Conservation (phyloP, 2,329 filamentous ascomycete species). For the Xylaria sp. region DNA sequence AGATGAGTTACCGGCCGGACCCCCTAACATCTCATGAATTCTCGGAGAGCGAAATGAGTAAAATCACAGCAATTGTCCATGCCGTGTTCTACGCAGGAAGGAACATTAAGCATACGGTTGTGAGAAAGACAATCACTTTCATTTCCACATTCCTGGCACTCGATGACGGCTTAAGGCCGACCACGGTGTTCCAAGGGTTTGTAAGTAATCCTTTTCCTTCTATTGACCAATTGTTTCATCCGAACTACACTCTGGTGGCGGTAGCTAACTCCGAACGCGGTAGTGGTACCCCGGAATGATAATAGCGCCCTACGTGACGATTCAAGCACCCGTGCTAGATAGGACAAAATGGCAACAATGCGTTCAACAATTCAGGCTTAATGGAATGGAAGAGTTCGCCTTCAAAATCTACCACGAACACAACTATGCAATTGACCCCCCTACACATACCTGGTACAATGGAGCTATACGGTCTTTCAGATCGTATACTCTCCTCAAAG, state of each 20-base stretch:
- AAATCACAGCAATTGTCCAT: not conserved
- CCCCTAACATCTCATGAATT: not conserved
- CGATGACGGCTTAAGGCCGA: not conserved
- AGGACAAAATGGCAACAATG: not conserved
- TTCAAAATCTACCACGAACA: not conserved
- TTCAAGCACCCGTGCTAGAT: not conserved
- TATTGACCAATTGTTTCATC: not conserved
- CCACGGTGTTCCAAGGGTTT: not conserved
- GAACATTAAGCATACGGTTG: not conserved
- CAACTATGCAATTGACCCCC: not conserved
- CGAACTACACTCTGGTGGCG: too few relatives aligned
- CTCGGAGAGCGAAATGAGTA: not conserved
- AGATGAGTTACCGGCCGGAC: not conserved
- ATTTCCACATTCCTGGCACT: not conserved
- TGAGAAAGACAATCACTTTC: not conserved
- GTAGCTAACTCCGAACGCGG: not conserved
- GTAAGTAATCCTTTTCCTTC: not conserved
- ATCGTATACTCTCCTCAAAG: not conserved
- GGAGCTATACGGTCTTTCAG: not conserved
- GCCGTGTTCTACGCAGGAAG: not conserved
- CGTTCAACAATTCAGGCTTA: not conserved
- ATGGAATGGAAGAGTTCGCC: not conserved
- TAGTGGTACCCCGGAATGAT: not conserved
- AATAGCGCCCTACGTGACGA: not conserved
- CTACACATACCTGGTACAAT: not conserved